phyloP scores from a whole-genome alignment of 2,329 filamentous ascomycete species.

The Microcera coccophila region DNA sequence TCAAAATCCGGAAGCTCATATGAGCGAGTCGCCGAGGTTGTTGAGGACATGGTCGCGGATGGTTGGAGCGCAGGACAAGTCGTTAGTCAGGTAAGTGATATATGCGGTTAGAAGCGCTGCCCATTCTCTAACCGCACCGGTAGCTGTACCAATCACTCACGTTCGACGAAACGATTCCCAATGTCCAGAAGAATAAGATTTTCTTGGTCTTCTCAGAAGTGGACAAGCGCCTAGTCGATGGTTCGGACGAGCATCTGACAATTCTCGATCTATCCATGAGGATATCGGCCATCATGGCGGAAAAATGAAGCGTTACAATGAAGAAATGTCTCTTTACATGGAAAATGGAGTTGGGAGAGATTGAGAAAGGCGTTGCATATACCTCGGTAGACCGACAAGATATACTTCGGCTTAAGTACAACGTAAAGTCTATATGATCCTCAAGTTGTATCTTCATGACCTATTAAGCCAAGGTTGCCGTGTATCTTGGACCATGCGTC shows the following conservation, averaged over 20 bases:
- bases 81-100: conserved; percentile 65
- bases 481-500: conserved; percentile 52
- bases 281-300: conserved; percentile 68
- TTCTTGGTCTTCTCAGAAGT: conserved; percentile 86
- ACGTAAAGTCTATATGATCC: conserved; percentile 8
- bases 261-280: conserved; percentile 81
- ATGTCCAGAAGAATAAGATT: conserved; percentile 86
- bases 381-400: not conserved
- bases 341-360: conserved; percentile 23
- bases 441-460: conserved; percentile 31
- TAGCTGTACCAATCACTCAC: conserved; percentile 79
- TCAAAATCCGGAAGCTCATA: conserved; percentile 63
- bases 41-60: conserved; percentile 90
- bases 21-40: conserved; percentile 68
- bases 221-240: conserved; percentile 91
- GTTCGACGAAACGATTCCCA: conserved; percentile 77
- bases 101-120: too few relatives aligned
- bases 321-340: not conserved
- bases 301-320: conserved; percentile 27
- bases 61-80: conserved; percentile 95
- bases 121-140: too few relatives aligned
- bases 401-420: conserved; percentile 12
- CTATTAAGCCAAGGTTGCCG: conserved; percentile 52
- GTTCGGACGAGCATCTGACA: conserved; percentile 89
- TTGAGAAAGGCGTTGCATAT: conserved; percentile 22